These are phyloP conservation scores for Crucihimalaya himalaica DNA, from an alignment of 345 rosid species.

Conservation along the genomic window DNA sequence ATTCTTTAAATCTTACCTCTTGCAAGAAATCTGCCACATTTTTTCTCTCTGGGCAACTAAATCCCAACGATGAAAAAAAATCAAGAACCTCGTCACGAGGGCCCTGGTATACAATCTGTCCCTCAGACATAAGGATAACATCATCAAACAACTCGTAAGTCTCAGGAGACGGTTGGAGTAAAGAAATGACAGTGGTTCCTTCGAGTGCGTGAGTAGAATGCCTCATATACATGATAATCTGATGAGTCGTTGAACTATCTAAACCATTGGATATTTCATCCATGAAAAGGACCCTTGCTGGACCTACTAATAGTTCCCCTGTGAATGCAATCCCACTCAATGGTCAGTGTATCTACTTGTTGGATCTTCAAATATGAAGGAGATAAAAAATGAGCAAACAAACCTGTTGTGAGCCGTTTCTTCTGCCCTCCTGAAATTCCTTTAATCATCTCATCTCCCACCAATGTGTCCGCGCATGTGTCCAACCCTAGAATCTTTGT, in stretches of 20 bases:
- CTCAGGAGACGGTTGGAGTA: constrained; percentile 98
- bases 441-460: constrained; percentile 98
- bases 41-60: constrained; percentile 89
- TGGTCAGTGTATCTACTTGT: constrained; percentile 13
- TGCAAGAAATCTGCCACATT: constrained; percentile 98
- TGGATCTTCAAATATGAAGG: neutral
- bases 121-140: constrained; percentile 85
- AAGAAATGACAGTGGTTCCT: constrained; percentile 79
- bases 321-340: constrained; percentile 25
- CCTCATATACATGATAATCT: constrained; percentile 81
- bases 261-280: constrained; percentile 98
- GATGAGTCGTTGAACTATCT: constrained; percentile 93
- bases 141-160: constrained; percentile 92
- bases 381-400: constrained; percentile 6
- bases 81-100: constrained; percentile 71
- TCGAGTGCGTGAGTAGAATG: constrained; percentile 87
- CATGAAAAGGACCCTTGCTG: constrained; percentile 97
- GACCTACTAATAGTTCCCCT: constrained; percentile 96
- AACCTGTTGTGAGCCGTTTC: constrained; percentile 97
- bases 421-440: constrained; percentile 99
- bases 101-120: constrained; percentile 93
- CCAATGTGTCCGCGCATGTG: constrained; percentile 87
- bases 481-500: constrained; percentile 99
- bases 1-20: constrained; percentile 59
- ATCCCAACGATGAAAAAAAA: constrained; percentile 81